Evolutionary conservation across 768 basidiomycete species (phyloP).

Genomic region (Gymnopilus junonius): DNA sequence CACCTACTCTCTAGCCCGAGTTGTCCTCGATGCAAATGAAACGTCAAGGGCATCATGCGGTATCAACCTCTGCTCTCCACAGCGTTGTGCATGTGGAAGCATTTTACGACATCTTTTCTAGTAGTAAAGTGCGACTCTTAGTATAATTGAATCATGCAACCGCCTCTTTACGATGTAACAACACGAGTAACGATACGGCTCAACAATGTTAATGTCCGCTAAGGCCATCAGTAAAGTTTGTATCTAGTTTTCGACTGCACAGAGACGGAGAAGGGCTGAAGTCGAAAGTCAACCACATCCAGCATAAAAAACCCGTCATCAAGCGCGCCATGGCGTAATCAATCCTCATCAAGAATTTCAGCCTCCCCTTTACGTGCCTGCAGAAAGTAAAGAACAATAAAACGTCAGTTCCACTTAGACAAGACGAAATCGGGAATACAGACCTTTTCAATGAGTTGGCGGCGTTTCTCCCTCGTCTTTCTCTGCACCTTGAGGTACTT

Average conservation of each 20-base stretch:
- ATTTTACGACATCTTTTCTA: no score
- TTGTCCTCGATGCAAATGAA: no score
- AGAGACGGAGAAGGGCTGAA: neutral
- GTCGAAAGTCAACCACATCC: neutral
- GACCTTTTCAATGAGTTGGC: constrained; percentile 77
- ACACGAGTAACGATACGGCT: no score
- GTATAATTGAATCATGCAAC: no score
- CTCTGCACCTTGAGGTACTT: constrained; percentile 81
- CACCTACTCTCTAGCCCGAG: no score
- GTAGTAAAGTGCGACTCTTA: no score
- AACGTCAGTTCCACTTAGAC: constrained; percentile 8
- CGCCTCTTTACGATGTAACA: no score
- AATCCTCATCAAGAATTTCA: constrained; percentile 64
- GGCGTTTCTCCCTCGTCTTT: constrained; percentile 79
- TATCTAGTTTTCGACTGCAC: neutral
- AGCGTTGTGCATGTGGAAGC: no score
- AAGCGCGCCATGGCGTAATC: neutral
- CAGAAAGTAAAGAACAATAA: constrained; percentile 6
- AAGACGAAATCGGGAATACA: constrained; percentile 12
- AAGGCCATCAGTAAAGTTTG: neutral
- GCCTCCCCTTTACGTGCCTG: constrained; percentile 75
- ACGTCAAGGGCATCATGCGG: neutral
- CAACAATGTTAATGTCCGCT: no score
- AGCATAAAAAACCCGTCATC: neutral
- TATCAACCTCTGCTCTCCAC: neutral